A percentile compares a stretch with the other conserved stretches of the same genome.
phyloP scores from a whole-genome alignment of 306 rosid genomes.

The Carpinus viminea region DNA sequence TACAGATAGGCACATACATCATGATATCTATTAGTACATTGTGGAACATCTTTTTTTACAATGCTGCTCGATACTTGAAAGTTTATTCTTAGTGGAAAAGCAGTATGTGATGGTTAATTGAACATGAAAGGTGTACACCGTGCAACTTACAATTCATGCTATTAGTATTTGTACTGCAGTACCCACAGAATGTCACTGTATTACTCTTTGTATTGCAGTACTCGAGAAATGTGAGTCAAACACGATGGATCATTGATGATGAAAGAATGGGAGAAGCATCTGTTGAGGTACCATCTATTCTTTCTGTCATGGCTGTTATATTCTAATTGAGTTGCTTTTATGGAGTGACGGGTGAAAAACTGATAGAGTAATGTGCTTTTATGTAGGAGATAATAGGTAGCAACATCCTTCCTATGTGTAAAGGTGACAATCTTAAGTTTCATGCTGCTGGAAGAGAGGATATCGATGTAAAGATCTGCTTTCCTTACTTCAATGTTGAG shows the following conservation, averaged over 20 bases:
- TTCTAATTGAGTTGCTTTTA: conserved; percentile 17
- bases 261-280: conserved; percentile 99
- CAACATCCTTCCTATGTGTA: conserved; percentile 63
- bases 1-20: background rate
- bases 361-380: conserved; percentile 32
- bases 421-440: conserved; percentile 83
- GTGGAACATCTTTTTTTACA: background rate
- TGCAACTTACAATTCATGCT: conserved; percentile 29
- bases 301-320: conserved; percentile 17
- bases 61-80: background rate
- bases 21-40: background rate
- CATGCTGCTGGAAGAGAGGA: conserved; percentile 99
- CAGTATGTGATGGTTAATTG: background rate
- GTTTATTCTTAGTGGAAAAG: background rate
- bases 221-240: conserved; percentile 96
- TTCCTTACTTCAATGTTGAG: conserved; percentile 21
- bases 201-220: conserved; percentile 51
- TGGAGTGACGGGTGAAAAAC: conserved; percentile 20
- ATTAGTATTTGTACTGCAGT: conserved; percentile 49
- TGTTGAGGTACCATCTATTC: conserved; percentile 64
- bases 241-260: conserved; percentile 90
- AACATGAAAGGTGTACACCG: conserved; percentile 10
- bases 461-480: conserved; percentile 60
- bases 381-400: conserved; percentile 78
- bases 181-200: conserved; percentile 60